Evolutionary conservation across 768 basidiomycete genomes (phyloP).

Genomic region (Xerocomellus chrysenteron): DNA sequence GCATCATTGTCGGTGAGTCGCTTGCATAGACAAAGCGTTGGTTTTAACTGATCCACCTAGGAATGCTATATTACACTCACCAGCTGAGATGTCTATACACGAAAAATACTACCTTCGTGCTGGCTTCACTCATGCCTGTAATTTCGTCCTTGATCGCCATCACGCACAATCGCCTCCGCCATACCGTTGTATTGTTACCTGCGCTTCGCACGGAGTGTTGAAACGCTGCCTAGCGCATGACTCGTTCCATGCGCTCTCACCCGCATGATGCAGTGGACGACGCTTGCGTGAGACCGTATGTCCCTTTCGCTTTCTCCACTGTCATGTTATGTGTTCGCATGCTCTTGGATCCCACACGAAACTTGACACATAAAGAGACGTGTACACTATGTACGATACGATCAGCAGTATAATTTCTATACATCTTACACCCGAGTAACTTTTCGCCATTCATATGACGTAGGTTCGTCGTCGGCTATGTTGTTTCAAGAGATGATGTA

Average conservation of each 20-base stretch:
- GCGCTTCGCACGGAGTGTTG: slow-evolving; percentile 4
- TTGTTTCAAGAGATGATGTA: slow-evolving; percentile 3
- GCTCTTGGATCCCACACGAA: slow-evolving; percentile 12
- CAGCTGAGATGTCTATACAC: slow-evolving; percentile 21
- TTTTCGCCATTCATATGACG: not conserved
- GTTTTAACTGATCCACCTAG: slow-evolving; percentile 9
- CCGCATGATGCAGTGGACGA: slow-evolving; percentile 18
- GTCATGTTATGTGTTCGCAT: slow-evolving; percentile 19
- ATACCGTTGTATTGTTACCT: slow-evolving; percentile 11
- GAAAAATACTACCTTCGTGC: slow-evolving; percentile 19
- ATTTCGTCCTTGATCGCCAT: slow-evolving; percentile 10
- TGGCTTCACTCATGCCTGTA: slow-evolving; percentile 18
- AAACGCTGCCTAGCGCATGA: not conserved
- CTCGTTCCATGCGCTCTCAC: slow-evolving; percentile 6
- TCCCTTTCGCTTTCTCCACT: slow-evolving; percentile 16
- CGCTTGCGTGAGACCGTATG: slow-evolving; percentile 20
- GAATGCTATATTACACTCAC: slow-evolving; percentile 11
- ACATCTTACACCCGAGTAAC: slow-evolving; percentile 11
- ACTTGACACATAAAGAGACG: slow-evolving; percentile 14
- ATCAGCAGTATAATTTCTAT: slow-evolving; percentile 23
- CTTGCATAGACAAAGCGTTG: not conserved
- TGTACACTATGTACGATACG: slow-evolving; percentile 32
- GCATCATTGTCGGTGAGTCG: slow-evolving; percentile 18
- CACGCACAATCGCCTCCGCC: slow-evolving; percentile 12
- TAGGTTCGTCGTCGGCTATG: not conserved